Evolutionary conservation across 1,284 basidiomycete genomes (phyloP), one percentile per base, ranked within the genome.

Genomic region (Pseudozyma sp.): DNA sequence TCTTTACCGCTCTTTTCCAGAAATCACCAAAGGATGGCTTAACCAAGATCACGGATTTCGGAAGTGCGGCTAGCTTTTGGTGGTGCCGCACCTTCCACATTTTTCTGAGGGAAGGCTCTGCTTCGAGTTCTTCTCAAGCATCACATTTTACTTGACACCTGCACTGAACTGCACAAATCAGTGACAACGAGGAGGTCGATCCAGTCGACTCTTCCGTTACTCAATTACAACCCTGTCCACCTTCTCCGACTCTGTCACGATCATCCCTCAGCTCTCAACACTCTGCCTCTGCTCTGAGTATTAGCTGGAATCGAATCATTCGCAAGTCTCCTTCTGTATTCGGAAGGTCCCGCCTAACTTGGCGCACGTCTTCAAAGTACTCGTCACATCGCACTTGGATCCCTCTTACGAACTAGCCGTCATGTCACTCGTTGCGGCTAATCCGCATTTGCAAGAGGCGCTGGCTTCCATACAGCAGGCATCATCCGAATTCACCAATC

Each of bases 401-500:
- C 6, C 3, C 25, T 6, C 25, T 3, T 3, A 31, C 25, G 25
- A 31, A 3, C 25, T 6, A n/a, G 25, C 25, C 53, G 53, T 21
- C 55, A 70, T 70, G 72, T 64, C 69, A 34, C 67, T 78, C 44
- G 64, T 79, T 16, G 55, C 72, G 19, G 31, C 78, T 11, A 67
- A 51, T n/a, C 52, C 48, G 53, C 76, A 80, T 63, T 54, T 79
- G 47, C 56, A 77, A 47, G 62, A 75, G 51, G 76, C 72, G 25
- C 57, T 79, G n/a, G 54, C 54, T 47, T 68, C 69, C 11, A 71
- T 80, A 45, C 67, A 72, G n/a, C 70, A 77, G 21, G 79, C 79
- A 12, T 69, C 77, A 1, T 42, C 53, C 21, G 64, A 73, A 18
- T 81, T 79, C 62, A 68, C 58, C 70, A 76, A 58, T n/a, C 75